Evolutionary conservation across 805 yeast genomes (phyloP), one percentile per base, ranked within the genome.

Genomic region (Ogataea wickerhamii): DNA sequence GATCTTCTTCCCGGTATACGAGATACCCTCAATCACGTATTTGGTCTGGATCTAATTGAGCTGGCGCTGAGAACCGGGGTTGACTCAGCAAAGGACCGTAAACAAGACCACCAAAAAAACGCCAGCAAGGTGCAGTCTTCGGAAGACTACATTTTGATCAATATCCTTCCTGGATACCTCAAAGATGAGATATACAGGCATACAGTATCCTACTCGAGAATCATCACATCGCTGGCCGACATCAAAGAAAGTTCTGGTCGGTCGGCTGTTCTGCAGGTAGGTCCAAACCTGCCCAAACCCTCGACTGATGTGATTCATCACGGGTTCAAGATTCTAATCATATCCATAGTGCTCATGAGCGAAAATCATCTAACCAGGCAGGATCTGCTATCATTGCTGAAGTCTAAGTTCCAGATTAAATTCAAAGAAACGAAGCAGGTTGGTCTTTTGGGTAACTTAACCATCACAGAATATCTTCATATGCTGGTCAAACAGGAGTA

Each of bases 31-130:
- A 20, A 24, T 3, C 37, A 38, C 2, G 44, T 39, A 2, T 55
- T 63, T 34, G 55, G 56, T 2, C 33, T 59, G 38, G 55, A 53
- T 8, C 35, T 63, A 16, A 51, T 47, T 2, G 61, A 54, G 23
- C 24, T 58, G n/a, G 47, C 54, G 1, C 24, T 52, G 8, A 44
- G 22, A 29, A 24, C 34, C 12, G 22, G 16, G 14, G 22, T 21
- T 7, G 32, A 23, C 4, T 17, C 42, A 20, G n/a, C 10, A 8
- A 11, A 7, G 29, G 17, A 13, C 17, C n/a, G 29, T 14, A 26
- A 26, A 14, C 16, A 7, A 13, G 29, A 13, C n/a, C 27, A 34
- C 14, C 13, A 37, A n/a, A 27, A 16, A 21, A 21, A 31, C 7
- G 35, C 29, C 2, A 12, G 34, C 4, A 37, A 41, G 27, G 21